phyloP scores from a whole-genome alignment of 78 protist species.

The Corallochytrium limacisporum region DNA sequence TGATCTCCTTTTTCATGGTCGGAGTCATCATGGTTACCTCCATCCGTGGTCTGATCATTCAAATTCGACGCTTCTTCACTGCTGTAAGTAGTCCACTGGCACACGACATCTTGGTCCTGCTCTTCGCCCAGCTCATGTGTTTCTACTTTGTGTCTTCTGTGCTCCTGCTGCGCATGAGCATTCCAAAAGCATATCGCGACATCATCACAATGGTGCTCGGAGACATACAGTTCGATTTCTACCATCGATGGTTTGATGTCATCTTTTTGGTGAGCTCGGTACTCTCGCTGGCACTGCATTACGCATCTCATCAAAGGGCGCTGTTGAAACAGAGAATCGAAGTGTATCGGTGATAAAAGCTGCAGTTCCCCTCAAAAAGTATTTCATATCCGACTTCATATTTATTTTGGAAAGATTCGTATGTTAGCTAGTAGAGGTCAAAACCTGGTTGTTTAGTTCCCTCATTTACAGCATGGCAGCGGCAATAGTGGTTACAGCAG shows the following conservation, averaged over 20 bases:
- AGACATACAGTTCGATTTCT: constrained; percentile 52
- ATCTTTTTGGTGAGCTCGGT: constrained; percentile 30
- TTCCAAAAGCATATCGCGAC: constrained; percentile 46
- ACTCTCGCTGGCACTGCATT: too few relatives aligned
- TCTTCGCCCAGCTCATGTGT: constrained; percentile 69
- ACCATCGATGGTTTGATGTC: constrained; percentile 70
- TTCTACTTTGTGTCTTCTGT: constrained; percentile 66
- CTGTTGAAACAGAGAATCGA: too few relatives aligned
- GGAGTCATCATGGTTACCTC: constrained; percentile 58
- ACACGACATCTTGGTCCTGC: constrained; percentile 41
- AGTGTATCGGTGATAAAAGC: too few relatives aligned
- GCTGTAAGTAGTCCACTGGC: constrained; percentile 38
- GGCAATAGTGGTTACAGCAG: too few relatives aligned
- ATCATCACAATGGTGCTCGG: constrained; percentile 48
- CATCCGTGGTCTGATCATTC: constrained; percentile 64
- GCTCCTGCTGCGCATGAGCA: constrained; percentile 56
- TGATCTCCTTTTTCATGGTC: constrained; percentile 41
- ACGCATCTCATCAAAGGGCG: too few relatives aligned
- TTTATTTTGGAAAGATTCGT: too few relatives aligned
- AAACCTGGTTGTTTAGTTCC: too few relatives aligned
- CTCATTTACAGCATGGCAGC: too few relatives aligned
- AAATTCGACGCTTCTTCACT: constrained; percentile 20
- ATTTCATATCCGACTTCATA: too few relatives aligned
- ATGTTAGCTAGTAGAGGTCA: too few relatives aligned
- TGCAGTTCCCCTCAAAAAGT: too few relatives aligned